Evolutionary conservation across 495 filamentous ascomycete species (phyloP).

Genomic region (Talaromyces ruber): DNA sequence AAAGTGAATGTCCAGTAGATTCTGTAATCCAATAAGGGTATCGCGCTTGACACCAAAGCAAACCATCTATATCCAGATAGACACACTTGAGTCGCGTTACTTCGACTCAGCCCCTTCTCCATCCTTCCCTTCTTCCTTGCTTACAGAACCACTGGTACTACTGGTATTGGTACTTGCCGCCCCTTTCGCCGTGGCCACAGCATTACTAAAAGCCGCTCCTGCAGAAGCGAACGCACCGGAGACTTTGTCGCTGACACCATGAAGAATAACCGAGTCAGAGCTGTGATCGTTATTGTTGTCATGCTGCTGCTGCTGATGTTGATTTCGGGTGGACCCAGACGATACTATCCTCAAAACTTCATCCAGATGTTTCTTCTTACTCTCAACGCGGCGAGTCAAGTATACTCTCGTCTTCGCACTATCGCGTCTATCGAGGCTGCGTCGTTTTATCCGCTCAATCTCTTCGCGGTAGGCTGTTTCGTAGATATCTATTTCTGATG

Average conservation of each 20-base stretch:
- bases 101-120: neutral
- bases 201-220: conserved; percentile 11
- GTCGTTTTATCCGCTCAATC: conserved; percentile 58
- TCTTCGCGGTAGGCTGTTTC: conserved; percentile 78
- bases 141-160: neutral
- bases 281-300: neutral
- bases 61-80: neutral
- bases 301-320: neutral
- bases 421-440: conserved; percentile 21
- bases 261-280: neutral
- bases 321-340: neutral
- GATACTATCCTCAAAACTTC: conserved; percentile 31
- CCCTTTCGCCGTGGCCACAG: conserved; percentile 3
- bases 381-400: conserved; percentile 52
- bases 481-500: conserved; percentile 77
- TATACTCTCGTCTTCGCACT: conserved; percentile 33
- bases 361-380: conserved; percentile 22
- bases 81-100: neutral
- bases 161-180: neutral
- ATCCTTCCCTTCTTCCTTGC: neutral
- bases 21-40: neutral
- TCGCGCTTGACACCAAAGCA: neutral
- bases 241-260: conserved; percentile 12
- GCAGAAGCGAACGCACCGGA: conserved; percentile 10
- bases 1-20: neutral